Conservation (phyloP, 257 asterid genomes). For the Solanum virginianum region DNA sequence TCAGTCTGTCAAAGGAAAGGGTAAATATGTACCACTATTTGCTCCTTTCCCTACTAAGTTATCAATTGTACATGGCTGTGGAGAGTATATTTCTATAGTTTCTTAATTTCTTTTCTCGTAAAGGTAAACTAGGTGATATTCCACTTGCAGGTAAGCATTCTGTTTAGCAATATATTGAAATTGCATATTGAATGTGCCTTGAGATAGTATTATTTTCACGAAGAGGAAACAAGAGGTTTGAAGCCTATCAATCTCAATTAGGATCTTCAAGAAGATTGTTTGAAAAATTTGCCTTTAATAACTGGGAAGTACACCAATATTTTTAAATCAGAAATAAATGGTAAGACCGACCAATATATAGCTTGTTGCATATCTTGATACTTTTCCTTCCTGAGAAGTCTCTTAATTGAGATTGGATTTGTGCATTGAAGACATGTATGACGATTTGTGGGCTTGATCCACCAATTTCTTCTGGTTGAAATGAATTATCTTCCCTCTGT, state of each 20-base stretch:
- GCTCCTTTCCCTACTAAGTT: too few species aligned
- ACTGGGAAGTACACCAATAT: neutral
- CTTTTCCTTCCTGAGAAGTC: neutral
- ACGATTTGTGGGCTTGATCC: neutral
- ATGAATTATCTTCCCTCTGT: neutral
- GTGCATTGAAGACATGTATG: neutral
- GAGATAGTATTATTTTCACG: neutral
- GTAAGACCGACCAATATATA: neutral
- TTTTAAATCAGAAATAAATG: neutral
- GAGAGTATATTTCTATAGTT: neutral
- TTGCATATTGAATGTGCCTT: neutral
- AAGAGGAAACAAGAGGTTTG: neutral
- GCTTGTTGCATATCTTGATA: neutral
- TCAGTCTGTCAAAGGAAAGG: too few species aligned
- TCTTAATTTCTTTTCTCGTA: neutral
- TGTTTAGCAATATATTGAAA: neutral
- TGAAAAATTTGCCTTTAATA: neutral
- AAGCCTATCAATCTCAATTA: neutral
- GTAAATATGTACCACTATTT: too few species aligned
- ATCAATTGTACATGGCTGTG: neutral
- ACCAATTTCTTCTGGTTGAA: neutral
- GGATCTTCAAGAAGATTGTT: neutral
- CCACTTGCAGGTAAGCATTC: neutral
- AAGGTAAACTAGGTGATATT: neutral
- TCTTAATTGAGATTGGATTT: neutral